Percentiles rank a stretch among this genome's conserved stretches.
Conservation (phyloP, 805 yeast genomes). For the Wickerhamomyces hampshirensis region DNA sequence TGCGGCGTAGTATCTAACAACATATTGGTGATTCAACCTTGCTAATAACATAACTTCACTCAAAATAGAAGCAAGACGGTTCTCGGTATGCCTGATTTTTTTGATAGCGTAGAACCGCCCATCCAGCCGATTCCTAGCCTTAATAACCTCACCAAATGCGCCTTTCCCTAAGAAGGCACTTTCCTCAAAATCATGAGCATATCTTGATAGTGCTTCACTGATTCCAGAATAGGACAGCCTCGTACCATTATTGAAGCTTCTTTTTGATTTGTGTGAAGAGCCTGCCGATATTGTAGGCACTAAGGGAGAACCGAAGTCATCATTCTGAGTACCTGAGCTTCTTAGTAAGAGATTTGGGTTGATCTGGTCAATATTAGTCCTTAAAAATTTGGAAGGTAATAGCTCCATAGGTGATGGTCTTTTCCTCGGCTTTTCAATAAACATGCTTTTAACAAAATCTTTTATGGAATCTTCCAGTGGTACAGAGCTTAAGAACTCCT, state of each 20-base stretch:
- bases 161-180: slow-evolving; percentile 89
- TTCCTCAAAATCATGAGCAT: slow-evolving; percentile 92
- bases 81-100: slow-evolving; percentile 78
- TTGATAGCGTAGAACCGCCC: slow-evolving; percentile 95
- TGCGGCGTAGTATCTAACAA: slow-evolving; percentile 93
- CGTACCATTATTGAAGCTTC: slow-evolving; percentile 38
- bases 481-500: slow-evolving; percentile 49
- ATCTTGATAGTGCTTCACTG: slow-evolving; percentile 49
- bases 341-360: slow-evolving; percentile 22
- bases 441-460: slow-evolving; percentile 63
- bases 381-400: slow-evolving; percentile 73
- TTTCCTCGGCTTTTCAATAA: slow-evolving; percentile 60
- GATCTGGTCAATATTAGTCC: slow-evolving; percentile 56
- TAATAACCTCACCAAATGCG: slow-evolving; percentile 98
- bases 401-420: slow-evolving; percentile 83
- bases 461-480: slow-evolving; percentile 52
- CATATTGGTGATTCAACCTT: slow-evolving; percentile 89
- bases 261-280: slow-evolving; percentile 24
- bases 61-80: slow-evolving; percentile 72
- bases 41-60: slow-evolving; percentile 92
- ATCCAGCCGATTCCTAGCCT: slow-evolving; percentile 87
- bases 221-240: slow-evolving; percentile 28
- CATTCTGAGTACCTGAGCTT: slow-evolving; percentile 11
- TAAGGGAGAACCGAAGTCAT: slow-evolving; percentile 14
- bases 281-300: slow-evolving; percentile 25